These are phyloP conservation scores for Alternaria dauci DNA, from an alignment of 2,329 filamentous ascomycete species.

Conservation along the genomic window DNA sequence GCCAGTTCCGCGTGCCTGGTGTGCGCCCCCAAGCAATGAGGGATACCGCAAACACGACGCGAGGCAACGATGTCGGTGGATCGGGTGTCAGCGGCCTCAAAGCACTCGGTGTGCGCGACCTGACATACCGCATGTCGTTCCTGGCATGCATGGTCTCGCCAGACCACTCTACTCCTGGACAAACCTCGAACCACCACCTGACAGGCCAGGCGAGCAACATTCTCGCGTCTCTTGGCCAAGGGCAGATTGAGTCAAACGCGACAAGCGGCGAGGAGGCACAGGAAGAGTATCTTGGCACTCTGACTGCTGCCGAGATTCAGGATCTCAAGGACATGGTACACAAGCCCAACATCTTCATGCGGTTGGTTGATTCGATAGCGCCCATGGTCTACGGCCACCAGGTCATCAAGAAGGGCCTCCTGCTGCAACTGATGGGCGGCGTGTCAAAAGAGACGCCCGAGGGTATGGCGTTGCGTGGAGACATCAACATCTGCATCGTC, in stretches of 20 bases:
- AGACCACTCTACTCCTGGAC: slow-evolving; percentile 81
- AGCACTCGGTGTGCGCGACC: slow-evolving; percentile 88
- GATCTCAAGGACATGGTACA: slow-evolving; percentile 94
- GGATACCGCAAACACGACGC: slow-evolving; percentile 76
- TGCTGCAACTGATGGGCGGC: slow-evolving; percentile 95
- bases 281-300: slow-evolving; percentile 82
- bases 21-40: slow-evolving; percentile 82
- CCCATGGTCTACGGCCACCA: slow-evolving; percentile 98
- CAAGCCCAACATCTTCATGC: slow-evolving; percentile 91
- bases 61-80: slow-evolving; percentile 82
- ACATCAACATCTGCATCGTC: slow-evolving; percentile 98
- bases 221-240: slow-evolving; percentile 81
- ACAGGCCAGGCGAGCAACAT: slow-evolving; percentile 83
- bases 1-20: slow-evolving; percentile 90
- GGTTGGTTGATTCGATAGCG: slow-evolving; percentile 90
- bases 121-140: slow-evolving; percentile 97
- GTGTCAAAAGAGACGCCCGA: slow-evolving; percentile 91
- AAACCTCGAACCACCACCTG: slow-evolving; percentile 72
- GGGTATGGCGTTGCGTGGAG: slow-evolving; percentile 93
- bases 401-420: slow-evolving; percentile 94
- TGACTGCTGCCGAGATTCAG: slow-evolving; percentile 87
- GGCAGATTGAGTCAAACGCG: slow-evolving; percentile 66
- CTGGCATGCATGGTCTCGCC: slow-evolving; percentile 95
- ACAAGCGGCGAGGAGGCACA: slow-evolving; percentile 86
- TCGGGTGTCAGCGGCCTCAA: slow-evolving; percentile 88